These are phyloP conservation scores for Trichoderma simmonsii DNA, from an alignment of 2,329 filamentous ascomycete species.

Conservation along the genomic window DNA sequence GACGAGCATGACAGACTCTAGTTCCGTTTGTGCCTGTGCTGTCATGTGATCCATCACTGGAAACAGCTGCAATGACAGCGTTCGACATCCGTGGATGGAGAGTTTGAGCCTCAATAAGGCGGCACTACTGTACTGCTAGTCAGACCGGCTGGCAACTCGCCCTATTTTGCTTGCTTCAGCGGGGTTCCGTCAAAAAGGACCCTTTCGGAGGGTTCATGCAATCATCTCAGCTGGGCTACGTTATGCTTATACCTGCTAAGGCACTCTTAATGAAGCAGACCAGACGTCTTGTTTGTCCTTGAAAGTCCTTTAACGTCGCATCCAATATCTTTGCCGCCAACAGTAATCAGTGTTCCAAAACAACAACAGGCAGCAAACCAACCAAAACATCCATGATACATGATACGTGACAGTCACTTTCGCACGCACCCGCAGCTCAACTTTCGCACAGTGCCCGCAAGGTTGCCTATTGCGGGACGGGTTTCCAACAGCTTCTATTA, in stretches of 20 bases:
- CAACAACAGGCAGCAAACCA: not conserved
- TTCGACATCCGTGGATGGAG: not conserved
- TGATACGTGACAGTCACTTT: not conserved
- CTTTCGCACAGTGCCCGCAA: not conserved
- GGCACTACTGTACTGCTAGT: not conserved
- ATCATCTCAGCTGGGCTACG: not conserved
- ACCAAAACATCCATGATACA: not conserved
- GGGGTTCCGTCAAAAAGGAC: not conserved
- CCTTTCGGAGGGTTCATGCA: not conserved
- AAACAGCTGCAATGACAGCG: not conserved
- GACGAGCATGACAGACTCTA: not conserved
- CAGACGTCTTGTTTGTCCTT: not conserved
- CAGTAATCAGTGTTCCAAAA: not conserved
- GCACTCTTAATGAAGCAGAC: not conserved
- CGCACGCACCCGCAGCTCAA: not conserved
- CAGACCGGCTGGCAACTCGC: not conserved
- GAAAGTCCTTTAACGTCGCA: not conserved
- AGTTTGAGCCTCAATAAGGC: not conserved
- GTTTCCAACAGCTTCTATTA: slow-evolving; percentile 13
- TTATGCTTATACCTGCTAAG: not conserved
- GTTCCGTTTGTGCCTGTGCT: not conserved
- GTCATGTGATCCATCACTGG: not conserved
- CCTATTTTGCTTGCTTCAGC: not conserved
- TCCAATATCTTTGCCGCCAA: not conserved
- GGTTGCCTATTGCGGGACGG: not conserved